A percentile compares a stretch with the other conserved stretches of the same genome.
Conservation (phyloP, 2,329 filamentous ascomycete genomes). For the Gnomoniopsis smithogilvyi region DNA sequence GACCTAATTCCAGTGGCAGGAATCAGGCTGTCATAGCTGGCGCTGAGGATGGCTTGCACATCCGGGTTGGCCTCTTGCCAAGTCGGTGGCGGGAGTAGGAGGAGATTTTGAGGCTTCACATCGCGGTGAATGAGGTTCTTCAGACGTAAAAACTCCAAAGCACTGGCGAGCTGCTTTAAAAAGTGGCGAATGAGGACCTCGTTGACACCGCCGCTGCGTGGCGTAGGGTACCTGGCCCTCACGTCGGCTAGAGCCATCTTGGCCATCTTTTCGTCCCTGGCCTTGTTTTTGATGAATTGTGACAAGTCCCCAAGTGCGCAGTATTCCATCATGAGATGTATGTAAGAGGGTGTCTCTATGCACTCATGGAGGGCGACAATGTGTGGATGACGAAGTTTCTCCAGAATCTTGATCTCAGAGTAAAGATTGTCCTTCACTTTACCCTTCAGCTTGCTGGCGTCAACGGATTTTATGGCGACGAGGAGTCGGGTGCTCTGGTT, state of each 20-base stretch:
- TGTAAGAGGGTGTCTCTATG: constrained; percentile 79
- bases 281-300: constrained; percentile 84
- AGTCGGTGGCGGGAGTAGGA: constrained; percentile 77
- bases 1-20: constrained; percentile 78
- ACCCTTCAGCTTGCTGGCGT: constrained; percentile 84
- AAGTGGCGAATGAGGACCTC: constrained; percentile 98
- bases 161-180: constrained; percentile 89
- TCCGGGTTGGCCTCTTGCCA: constrained; percentile 62
- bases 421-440: constrained; percentile 97
- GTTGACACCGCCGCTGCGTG: constrained; percentile 79
- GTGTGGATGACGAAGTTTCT: constrained; percentile 89
- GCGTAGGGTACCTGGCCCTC: constrained; percentile 88
- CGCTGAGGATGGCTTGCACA: constrained; percentile 68
- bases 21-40: constrained; percentile 75
- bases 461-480: constrained; percentile 96
- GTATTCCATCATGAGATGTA: constrained; percentile 98
- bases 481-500: constrained; percentile 76
- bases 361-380: constrained; percentile 96
- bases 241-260: constrained; percentile 47
- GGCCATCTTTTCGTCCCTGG: constrained; percentile 69
- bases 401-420: constrained; percentile 92
- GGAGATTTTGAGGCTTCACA: constrained; percentile 93
- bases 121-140: constrained; percentile 93
- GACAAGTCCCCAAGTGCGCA: constrained; percentile 94
- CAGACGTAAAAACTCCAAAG: constrained; percentile 80